These are phyloP conservation scores for Ceratorhiza oryzae-sativae DNA, from an alignment of 1,284 basidiomycete genomes.

Conservation along the genomic window DNA sequence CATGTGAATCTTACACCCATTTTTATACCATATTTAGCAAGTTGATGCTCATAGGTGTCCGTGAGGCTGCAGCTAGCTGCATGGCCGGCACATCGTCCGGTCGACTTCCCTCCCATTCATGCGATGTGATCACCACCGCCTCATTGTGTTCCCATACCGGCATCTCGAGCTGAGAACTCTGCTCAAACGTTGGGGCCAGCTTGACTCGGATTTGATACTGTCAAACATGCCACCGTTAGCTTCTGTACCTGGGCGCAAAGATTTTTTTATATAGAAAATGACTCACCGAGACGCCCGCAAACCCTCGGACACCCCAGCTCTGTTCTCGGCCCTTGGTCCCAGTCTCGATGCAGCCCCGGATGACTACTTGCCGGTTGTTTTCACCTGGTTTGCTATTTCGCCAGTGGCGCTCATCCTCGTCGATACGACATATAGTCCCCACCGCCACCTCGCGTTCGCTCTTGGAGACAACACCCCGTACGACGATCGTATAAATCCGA, in stretches of 20 bases:
- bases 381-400: constrained; percentile 26
- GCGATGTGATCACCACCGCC: constrained; percentile 26
- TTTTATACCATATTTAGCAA: constrained; percentile 11
- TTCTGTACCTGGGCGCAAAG: not conserved
- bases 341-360: constrained; percentile 25
- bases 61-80: constrained; percentile 6
- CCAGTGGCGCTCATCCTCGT: constrained; percentile 34
- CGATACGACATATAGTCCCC: constrained; percentile 25
- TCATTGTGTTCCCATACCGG: constrained; percentile 21
- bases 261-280: not conserved
- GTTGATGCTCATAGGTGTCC: constrained; percentile 6
- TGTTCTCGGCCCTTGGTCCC: constrained; percentile 19
- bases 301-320: constrained; percentile 32
- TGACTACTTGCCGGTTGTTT: constrained; percentile 24
- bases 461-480: constrained; percentile 12
- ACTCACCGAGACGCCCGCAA: constrained; percentile 19
- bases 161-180: not conserved
- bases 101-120: constrained; percentile 24
- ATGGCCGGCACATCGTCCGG: not conserved
- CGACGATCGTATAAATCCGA: not conserved
- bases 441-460: constrained; percentile 12
- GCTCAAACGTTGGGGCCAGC: constrained; percentile 6
- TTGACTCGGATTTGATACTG: constrained; percentile 28
- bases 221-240: not conserved
- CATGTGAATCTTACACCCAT: not conserved